These are phyloP conservation scores for Medicago lupulina DNA, from an alignment of 306 rosid species.

Conservation along the genomic window DNA sequence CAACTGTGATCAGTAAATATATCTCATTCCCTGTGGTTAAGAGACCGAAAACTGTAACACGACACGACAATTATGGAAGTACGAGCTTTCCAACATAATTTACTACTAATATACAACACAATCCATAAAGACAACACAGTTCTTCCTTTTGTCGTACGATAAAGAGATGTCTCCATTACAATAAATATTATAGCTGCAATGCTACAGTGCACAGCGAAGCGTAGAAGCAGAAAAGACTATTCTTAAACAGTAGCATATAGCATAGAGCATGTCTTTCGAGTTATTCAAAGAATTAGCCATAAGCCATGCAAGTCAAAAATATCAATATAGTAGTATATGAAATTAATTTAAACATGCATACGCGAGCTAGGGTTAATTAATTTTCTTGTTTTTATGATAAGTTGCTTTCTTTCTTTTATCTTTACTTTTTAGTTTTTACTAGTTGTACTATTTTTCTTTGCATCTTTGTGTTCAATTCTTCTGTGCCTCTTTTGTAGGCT, in stretches of 20 bases:
- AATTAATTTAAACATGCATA: background rate
- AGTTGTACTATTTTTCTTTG: background rate
- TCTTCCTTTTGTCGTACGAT: constrained; percentile 56
- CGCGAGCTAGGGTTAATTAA: background rate
- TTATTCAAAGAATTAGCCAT: background rate
- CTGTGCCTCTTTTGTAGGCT: constrained; percentile 37
- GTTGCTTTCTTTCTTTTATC: background rate
- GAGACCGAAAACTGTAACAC: background rate
- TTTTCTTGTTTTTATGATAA: background rate
- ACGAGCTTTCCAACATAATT: constrained; percentile 45
- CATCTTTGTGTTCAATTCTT: constrained; percentile 21
- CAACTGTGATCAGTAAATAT: background rate
- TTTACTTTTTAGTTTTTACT: background rate
- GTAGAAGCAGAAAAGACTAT: constrained; percentile 27
- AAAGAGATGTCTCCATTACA: constrained; percentile 48
- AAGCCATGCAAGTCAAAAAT: background rate
- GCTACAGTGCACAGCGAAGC: constrained; percentile 30
- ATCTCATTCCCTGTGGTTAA: background rate
- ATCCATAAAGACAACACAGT: constrained; percentile 47
- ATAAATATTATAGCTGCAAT: constrained; percentile 37
- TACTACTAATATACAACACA: constrained; percentile 35
- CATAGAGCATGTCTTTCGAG: background rate
- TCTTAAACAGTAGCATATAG: background rate
- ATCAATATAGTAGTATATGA: background rate
- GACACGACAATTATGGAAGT: constrained; percentile 45